A percentile compares a stretch with the other conserved stretches of the same genome.
Evolutionary conservation across 164 flowering plant genomes (phyloP).

Genomic region (Macadamia tetraphylla): DNA sequence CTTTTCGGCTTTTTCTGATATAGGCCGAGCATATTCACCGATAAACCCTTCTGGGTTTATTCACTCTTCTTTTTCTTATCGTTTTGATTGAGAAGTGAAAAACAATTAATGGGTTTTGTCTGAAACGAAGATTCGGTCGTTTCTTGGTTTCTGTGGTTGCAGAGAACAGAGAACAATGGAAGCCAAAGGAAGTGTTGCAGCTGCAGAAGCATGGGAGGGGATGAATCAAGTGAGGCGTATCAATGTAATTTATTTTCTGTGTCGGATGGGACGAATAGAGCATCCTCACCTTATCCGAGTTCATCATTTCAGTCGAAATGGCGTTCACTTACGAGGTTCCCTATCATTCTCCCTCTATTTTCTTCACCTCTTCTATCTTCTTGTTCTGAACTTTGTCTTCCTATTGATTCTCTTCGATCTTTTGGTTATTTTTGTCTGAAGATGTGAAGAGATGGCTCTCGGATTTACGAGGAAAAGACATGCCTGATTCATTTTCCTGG

Average conservation of each 20-base stretch:
- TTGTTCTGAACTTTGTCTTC: background rate
- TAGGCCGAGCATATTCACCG: background rate
- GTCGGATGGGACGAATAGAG: conserved; percentile 54
- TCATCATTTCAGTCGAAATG: conserved; percentile 41
- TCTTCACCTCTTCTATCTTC: background rate
- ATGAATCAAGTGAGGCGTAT: conserved; percentile 39
- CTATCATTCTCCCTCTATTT: background rate
- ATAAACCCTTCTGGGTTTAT: background rate
- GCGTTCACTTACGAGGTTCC: conserved; percentile 56
- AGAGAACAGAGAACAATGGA: no score
- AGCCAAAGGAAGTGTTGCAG: no score
- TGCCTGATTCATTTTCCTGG: conserved; percentile 80
- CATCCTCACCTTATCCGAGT: conserved; percentile 82
- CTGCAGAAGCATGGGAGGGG: conserved; percentile 26
- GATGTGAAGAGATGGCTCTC: conserved; percentile 85
- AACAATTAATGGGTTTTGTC: background rate
- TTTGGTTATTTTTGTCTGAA: conserved; percentile 3
- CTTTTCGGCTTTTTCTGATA: background rate
- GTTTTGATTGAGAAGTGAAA: background rate
- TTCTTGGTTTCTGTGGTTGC: background rate
- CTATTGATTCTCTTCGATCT: background rate
- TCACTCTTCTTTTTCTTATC: background rate
- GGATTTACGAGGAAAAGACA: conserved; percentile 66
- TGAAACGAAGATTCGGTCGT: background rate
- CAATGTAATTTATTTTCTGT: conserved; percentile 61